Evolutionary conservation across 2,329 filamentous ascomycete genomes (phyloP), one percentile per base, ranked within the genome.

Genomic region (Colletotrichum sp.): DNA sequence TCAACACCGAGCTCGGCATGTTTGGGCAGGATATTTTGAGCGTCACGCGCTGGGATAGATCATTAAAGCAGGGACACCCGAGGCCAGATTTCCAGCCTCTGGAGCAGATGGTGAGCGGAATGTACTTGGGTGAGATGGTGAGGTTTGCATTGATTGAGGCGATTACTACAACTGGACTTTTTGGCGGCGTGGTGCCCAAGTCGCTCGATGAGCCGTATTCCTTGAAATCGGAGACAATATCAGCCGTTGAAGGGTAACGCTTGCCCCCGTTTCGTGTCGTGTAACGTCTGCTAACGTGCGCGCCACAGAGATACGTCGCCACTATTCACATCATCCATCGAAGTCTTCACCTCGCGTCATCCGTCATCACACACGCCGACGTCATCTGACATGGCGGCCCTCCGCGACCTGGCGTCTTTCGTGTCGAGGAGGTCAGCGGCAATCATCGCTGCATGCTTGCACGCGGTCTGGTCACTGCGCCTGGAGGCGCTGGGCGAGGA

Each of bases 1-100:
- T 94, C 78, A 94, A 94, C 81, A 93, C 91, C 1, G 92, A 94
- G 82, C 82, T 93, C 39, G 90, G 91, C 78, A 93, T 94, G 91
- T 93, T 93, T 80, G 92, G 92, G 16, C 84, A 87, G 67, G 88
- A 85, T 72, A 87, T 92, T 65, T 83, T 93, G 30, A 91, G 92
- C 8, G 79, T 90, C 71, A 93, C 92, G 5, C 87, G 87, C 78
- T 94, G 92, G 92, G 92, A 94, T 77, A 81, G 83, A 22, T 81
- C 84, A 7, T 83, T 94, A 16, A 89, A 89, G 61, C 85, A 85
- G 3, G 85, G 82, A 0, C 92, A 92, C 77, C 85, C 89, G 15
- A 85, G 86, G 68, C 91, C 91, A 0, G 88, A 90, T 28, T 93
- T 93, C 77, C 91, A 93, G 78, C 91, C 91, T 0, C 81, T 93